Base-by-base conservation (phyloP, 1,284 basidiomycete genomes). In the Irpex rosettiformis region DNA sequence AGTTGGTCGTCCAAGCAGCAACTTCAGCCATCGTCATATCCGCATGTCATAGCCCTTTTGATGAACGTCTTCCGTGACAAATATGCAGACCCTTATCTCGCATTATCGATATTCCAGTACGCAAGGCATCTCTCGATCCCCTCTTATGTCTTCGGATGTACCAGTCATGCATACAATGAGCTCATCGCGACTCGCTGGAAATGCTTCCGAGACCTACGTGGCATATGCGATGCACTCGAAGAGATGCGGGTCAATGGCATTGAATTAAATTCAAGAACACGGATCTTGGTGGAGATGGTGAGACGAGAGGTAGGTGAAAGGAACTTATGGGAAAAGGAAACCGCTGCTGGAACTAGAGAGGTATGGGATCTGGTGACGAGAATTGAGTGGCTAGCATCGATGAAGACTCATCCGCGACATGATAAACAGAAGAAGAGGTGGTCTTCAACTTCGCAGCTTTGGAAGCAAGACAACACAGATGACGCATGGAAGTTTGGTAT, bases 181-280 rank as follows among this genome's bases (percentile, higher is more conserved):
- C 79, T 94, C 29, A 81, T 96, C 43, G 77, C 82, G 64, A 91
- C 88, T 10, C 84, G 84, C 28, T 96, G 94, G 93, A 73, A 75
- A n/a, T 84, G 79, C 60, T 94, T 94, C 77, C 81, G 82, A 16
- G 91, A 96, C 72, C 73, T 94, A 30, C 79, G 81, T 49, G 90
- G 88, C 18, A 87, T 94, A 0, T 80, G 81, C 55, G 80, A 82
- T 24, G 84, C 86, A 16, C 73, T 94, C 4, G 80, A 85, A 60
- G 94, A 96, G 73, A 96, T 96, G 94, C 72, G 76, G 22, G 79
- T 84, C 37, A 92, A 93, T 64, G 91, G 87, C 4, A 84, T 96
- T 10, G 78, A 77, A 48, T 75, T 84, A 53, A 86, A 94, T 67
- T 70, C 68, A 11, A 75, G 73, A 40, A 94, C 92, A 4, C 77